phyloP scores from a whole-genome alignment of 179 eudicot species.

The Actinidia polygama region DNA sequence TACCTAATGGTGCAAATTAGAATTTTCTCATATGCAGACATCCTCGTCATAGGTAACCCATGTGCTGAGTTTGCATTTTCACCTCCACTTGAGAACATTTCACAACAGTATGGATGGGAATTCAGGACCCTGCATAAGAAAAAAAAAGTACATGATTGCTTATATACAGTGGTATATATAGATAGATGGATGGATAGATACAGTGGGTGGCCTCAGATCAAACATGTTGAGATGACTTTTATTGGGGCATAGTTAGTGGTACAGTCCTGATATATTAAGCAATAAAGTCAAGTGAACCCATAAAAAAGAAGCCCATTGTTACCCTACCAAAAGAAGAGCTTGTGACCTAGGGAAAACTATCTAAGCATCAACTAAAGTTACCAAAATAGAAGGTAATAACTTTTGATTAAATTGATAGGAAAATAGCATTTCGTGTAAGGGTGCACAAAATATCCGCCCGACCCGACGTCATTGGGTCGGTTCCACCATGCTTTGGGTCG shows the following conservation, averaged over 20 bases:
- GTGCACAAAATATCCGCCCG: background rate
- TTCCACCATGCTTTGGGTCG: no score
- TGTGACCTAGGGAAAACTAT: no score
- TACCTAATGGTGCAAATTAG: no score
- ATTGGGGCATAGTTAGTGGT: background rate
- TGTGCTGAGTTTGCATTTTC: no score
- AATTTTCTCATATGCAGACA: no score
- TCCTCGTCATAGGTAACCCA: no score
- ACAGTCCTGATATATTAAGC: background rate
- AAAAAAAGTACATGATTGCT: background rate
- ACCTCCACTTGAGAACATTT: slow-evolving; percentile 11
- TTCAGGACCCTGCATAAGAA: background rate
- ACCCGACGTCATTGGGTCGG: no score
- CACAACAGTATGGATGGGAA: background rate
- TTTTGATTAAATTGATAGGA: background rate
- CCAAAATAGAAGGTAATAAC: background rate
- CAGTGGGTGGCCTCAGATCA: slow-evolving; percentile 4
- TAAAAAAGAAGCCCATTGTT: background rate
- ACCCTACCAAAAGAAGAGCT: background rate
- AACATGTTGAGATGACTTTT: slow-evolving; percentile 1
- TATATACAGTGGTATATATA: background rate
- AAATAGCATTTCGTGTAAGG: background rate
- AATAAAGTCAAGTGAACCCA: slow-evolving; percentile 4
- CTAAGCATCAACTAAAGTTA: background rate
- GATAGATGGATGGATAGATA: background rate